These are phyloP conservation scores for Lipomyces lipofer DNA, from an alignment of 805 yeast species.

Conservation along the genomic window DNA sequence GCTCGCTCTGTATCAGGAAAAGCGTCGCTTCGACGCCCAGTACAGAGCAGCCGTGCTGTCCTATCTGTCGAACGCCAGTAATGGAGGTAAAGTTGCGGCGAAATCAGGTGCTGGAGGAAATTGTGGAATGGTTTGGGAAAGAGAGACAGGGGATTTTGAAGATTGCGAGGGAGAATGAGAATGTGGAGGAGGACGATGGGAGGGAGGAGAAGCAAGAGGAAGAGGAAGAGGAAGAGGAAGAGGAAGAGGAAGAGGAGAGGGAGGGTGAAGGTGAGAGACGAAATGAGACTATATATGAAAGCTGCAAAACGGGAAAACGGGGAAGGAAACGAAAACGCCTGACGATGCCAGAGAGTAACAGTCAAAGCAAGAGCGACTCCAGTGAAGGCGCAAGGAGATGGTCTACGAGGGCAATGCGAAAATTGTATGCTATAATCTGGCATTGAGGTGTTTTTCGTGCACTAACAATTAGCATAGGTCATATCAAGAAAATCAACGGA, in stretches of 20 bases:
- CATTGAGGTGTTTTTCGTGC: background rate
- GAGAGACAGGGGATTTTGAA: conserved; percentile 5
- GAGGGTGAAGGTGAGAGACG: too few species aligned
- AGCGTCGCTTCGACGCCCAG: conserved; percentile 49
- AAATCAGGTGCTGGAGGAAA: conserved; percentile 70
- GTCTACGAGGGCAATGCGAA: conserved; percentile 3
- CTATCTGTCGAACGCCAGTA: conserved; percentile 70
- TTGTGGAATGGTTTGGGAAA: conserved; percentile 54
- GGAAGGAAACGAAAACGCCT: conserved; percentile 4
- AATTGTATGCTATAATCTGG: conserved; percentile 4
- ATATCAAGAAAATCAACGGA: conserved; percentile 24
- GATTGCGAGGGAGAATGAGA: conserved; percentile 2
- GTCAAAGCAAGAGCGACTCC: background rate
- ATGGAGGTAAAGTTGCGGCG: conserved; percentile 69
- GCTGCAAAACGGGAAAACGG: background rate
- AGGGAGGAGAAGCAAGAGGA: background rate
- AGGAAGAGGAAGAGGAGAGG: too few species aligned
- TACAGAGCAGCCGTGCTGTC: conserved; percentile 59
- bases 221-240: too few species aligned
- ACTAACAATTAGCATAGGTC: conserved; percentile 2
- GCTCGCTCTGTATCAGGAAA: conserved; percentile 81
- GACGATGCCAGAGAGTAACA: background rate
- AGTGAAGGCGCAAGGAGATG: conserved; percentile 4
- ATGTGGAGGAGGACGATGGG: background rate
- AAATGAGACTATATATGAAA: background rate